Percentiles rank a stretch among this genome's conserved stretches.
These are phyloP conservation scores for Telfairia occidentalis DNA, from an alignment of 331 rosid genomes.

Conservation along the genomic window DNA sequence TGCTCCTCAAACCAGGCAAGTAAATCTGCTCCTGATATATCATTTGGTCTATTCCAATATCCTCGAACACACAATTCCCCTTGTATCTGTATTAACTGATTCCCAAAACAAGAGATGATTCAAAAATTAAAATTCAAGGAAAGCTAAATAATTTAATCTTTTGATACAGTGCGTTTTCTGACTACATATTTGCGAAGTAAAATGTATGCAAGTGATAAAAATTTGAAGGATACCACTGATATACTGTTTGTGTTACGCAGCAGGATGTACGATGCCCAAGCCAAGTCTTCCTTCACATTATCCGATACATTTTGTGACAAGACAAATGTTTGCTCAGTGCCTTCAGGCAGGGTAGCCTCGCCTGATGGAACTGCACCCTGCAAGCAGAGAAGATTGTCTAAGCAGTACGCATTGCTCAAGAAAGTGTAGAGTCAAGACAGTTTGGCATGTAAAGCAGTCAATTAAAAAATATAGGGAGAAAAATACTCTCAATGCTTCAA, in stretches of 20 bases:
- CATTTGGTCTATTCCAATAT: slow-evolving; percentile 58
- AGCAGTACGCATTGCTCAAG: background rate
- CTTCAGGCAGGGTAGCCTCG: slow-evolving; percentile 54
- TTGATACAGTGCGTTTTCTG: background rate
- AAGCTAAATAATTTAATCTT: background rate
- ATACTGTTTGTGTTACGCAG: slow-evolving; percentile 66
- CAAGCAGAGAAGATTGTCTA: slow-evolving; percentile 7
- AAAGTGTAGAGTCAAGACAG: background rate
- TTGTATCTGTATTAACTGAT: slow-evolving; percentile 52
- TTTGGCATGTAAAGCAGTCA: background rate
- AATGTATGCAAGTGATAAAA: background rate
- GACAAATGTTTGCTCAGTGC: slow-evolving; percentile 59
- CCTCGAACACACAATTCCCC: slow-evolving; percentile 68
- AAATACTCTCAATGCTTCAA: background rate
- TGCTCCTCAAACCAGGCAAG: slow-evolving; percentile 55
- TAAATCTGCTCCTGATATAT: slow-evolving; percentile 31
- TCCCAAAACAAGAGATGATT: slow-evolving; percentile 3
- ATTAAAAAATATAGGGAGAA: background rate
- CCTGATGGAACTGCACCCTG: slow-evolving; percentile 68
- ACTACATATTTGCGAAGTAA: background rate
- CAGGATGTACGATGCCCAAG: slow-evolving; percentile 78
- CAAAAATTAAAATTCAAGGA: background rate
- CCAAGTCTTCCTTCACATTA: slow-evolving; percentile 61
- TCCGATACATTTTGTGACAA: slow-evolving; percentile 42
- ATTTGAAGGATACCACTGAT: slow-evolving; percentile 35